A percentile compares a stretch with the other conserved stretches of the same genome.
Evolutionary conservation across 2,329 filamentous ascomycete genomes (phyloP).

Genomic region (Aquanectria penicillioides): DNA sequence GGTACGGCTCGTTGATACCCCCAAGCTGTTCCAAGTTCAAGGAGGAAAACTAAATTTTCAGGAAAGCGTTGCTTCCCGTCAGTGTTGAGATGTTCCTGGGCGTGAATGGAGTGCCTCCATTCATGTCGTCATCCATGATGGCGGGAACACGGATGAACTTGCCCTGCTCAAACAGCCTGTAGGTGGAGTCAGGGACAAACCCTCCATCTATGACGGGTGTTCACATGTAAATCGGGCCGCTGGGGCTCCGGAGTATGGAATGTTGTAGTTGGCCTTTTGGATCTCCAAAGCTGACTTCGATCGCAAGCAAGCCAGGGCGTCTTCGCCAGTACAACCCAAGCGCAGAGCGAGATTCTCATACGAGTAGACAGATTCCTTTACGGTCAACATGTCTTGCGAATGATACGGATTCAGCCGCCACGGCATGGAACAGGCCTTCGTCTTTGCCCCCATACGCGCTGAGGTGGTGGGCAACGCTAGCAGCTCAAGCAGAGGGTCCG

Average conservation of each 20-base stretch:
- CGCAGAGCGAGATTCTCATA: conserved; percentile 59
- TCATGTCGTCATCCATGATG: conserved; percentile 55
- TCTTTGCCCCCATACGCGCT: conserved; percentile 62
- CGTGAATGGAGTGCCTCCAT: conserved; percentile 51
- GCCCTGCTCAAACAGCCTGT: conserved; percentile 57
- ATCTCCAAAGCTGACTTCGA: conserved; percentile 52
- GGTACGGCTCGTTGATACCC: conserved; percentile 48
- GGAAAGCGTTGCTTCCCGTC: conserved; percentile 44
- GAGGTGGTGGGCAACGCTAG: conserved; percentile 72
- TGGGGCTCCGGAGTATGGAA: conserved; percentile 43
- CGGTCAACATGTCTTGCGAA: conserved; percentile 59
- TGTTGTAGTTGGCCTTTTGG: conserved; percentile 53
- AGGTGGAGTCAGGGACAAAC: conserved; percentile 61
- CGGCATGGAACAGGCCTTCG: conserved; percentile 61
- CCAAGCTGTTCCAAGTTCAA: conserved; percentile 45
- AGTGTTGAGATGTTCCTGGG: conserved; percentile 45
- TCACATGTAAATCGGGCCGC: conserved; percentile 62
- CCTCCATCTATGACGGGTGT: conserved; percentile 64
- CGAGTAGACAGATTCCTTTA: conserved; percentile 60
- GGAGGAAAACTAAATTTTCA: conserved; percentile 48
- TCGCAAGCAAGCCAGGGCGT: conserved; percentile 59
- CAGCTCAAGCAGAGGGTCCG: conserved; percentile 75
- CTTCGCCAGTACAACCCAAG: conserved; percentile 51
- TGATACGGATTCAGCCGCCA: conserved; percentile 61
- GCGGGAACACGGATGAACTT: conserved; percentile 64